These are phyloP conservation scores for Alternaria consortialis DNA, from an alignment of 2,329 filamentous ascomycete genomes.

Conservation along the genomic window DNA sequence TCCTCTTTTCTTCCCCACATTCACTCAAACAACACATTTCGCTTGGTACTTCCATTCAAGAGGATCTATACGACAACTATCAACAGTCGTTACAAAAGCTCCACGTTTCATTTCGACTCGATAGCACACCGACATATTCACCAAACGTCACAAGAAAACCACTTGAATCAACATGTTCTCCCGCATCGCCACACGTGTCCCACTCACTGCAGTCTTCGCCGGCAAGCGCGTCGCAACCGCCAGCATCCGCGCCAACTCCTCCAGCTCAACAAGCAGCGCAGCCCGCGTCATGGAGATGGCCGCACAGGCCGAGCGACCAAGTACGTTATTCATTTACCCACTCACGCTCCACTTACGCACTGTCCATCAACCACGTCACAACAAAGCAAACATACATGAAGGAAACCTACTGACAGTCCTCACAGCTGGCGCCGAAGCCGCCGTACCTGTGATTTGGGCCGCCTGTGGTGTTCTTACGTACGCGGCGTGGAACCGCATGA, in stretches of 20 bases:
- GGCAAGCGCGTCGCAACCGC: constrained; percentile 31
- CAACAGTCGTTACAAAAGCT: constrained; percentile 9
- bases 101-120: not conserved
- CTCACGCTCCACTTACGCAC: not conserved
- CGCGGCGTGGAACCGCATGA: constrained; percentile 43
- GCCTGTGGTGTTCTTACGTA: constrained; percentile 38
- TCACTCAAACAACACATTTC: constrained; percentile 3
- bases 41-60: constrained; percentile 3
- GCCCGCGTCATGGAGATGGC: constrained; percentile 44
- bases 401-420: not conserved
- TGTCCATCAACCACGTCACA: not conserved
- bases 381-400: not conserved
- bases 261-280: constrained; percentile 30
- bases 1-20: constrained; percentile 19
- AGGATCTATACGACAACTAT: not conserved
- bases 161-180: constrained; percentile 24
- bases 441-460: constrained; percentile 45
- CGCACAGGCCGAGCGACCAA: constrained; percentile 41
- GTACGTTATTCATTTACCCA: constrained; percentile 21
- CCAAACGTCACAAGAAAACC: not conserved
- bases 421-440: constrained; percentile 37
- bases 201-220: constrained; percentile 32
- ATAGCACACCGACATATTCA: not conserved
- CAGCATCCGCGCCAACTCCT: constrained; percentile 44
- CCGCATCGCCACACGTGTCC: constrained; percentile 33